Base-by-base conservation (phyloP, 352 stramenopile species). In the Phytophthora citricola region DNA sequence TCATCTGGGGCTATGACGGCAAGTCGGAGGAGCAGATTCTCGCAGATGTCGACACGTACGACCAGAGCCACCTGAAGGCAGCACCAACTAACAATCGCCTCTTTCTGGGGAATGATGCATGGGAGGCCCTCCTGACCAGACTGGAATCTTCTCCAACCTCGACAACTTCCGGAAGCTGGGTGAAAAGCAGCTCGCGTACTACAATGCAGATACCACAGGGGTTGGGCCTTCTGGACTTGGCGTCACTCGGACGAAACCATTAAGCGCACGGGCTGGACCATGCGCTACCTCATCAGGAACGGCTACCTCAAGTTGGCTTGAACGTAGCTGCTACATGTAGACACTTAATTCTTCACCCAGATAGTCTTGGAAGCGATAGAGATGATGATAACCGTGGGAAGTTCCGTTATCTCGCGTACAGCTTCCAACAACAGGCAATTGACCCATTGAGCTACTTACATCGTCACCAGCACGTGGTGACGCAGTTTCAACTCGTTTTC, bases 21-120 rank as follows among this genome's bases (percentile, higher is more conserved):
- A 34, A 60, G 11, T 66, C 22, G 20, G 73, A 82, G 41, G 26
- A 46, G 15, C 31, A 49, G 20, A 36, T 81, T 2, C 38, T 74
- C 0, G 27, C 57, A 17, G 47, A 68, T 4, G 39, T 75, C 17
- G 62, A 73, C 38, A 64, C 11, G 10, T 79, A 81, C 50, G 27
- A 17, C 2, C 52, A 50, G 39, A 22, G n/a, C 8, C 12, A 48
- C 3, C 20, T 39, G 3, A 50, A 36, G 31, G 29, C n/a, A 3
- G 36, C 36, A 41, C 36, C 36, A 17, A 9, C 32, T 1, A 39
- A 39, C 32, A 47, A 39, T 8, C 38, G n/a, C 1, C 46, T 90
- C 0, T 78, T 79, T 43, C 41, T 89, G 10, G 78, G 27, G 77
- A 89, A 51, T 87, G 81, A 78, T 78, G 66, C 17, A 67, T 89